Conservation (phyloP, 2,329 filamentous ascomycete species). For the Pseudocercospora pini-densiflorae region DNA sequence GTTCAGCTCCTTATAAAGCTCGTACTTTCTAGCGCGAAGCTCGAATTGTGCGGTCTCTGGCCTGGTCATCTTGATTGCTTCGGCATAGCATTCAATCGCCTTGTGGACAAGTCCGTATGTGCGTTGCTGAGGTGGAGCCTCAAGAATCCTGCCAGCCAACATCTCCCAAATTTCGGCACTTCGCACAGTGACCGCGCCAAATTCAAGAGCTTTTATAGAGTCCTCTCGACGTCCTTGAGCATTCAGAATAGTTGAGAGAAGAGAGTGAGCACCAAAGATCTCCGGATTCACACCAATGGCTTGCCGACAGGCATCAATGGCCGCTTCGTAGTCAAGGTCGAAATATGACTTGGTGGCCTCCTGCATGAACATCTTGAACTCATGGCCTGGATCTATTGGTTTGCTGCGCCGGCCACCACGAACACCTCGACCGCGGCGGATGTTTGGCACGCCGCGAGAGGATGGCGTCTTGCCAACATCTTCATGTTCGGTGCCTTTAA, state of each 20-base stretch:
- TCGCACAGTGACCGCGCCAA: conserved; percentile 61
- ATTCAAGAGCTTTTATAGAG: conserved; percentile 60
- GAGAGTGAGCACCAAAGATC: conserved; percentile 64
- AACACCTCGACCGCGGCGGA: conserved; percentile 25
- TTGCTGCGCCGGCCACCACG: conserved; percentile 50
- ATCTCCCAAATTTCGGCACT: conserved; percentile 62
- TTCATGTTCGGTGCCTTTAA: conserved; percentile 42
- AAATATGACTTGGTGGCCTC: conserved; percentile 72
- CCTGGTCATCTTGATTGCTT: conserved; percentile 59
- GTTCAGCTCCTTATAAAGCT: conserved; percentile 56
- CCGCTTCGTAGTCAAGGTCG: conserved; percentile 62
- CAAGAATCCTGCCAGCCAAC: conserved; percentile 59
- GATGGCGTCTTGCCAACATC: conserved; percentile 25
- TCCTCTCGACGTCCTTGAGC: conserved; percentile 61
- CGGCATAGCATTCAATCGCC: conserved; percentile 58
- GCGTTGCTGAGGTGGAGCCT: conserved; percentile 50
- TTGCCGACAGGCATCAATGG: conserved; percentile 56
- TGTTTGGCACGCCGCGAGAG: conserved; percentile 17
- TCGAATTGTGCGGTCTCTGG: conserved; percentile 34
- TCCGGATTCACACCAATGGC: conserved; percentile 64
- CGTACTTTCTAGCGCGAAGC: conserved; percentile 61
- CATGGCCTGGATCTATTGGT: conserved; percentile 69
- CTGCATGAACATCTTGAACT: conserved; percentile 71
- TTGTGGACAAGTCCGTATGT: conserved; percentile 44
- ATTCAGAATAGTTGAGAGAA: conserved; percentile 63